Evolutionary conservation across 2,329 filamentous ascomycete genomes (phyloP).

Genomic region (Knoxdaviesia proteae): DNA sequence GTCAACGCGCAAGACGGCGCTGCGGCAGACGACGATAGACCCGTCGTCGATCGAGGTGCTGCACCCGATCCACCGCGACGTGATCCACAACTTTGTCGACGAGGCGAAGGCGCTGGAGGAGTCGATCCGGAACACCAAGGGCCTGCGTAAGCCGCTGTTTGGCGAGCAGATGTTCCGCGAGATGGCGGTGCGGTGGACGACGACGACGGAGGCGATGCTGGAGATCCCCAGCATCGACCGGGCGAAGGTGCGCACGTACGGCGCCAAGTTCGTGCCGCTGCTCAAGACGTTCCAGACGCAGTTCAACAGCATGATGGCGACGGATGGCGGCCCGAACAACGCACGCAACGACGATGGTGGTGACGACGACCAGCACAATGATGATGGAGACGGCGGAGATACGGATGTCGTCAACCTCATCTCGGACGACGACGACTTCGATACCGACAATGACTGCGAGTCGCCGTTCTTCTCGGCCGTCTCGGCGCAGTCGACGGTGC

Average conservation of each 20-base stretch:
- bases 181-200: conserved; percentile 53
- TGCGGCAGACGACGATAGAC: conserved; percentile 37
- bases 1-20: conserved; percentile 8
- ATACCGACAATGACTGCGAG: conserved; percentile 15
- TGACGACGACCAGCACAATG: conserved; percentile 8
- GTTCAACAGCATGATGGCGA: conserved; percentile 30
- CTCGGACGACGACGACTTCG: conserved; percentile 19
- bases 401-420: conserved; percentile 33
- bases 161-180: conserved; percentile 47
- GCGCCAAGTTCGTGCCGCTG: conserved; percentile 37
- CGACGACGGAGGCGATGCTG: conserved; percentile 37
- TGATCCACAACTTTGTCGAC: conserved; percentile 44
- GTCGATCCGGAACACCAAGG: conserved; percentile 36
- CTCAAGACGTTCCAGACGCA: conserved; percentile 25
- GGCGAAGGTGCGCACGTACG: conserved; percentile 41
- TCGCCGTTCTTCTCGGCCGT: conserved; percentile 25
- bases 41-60: conserved; percentile 33
- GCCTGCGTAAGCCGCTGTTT: conserved; percentile 39
- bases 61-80: conserved; percentile 36
- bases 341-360: conserved; percentile 3
- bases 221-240: conserved; percentile 40
- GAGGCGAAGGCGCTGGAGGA: conserved; percentile 40
- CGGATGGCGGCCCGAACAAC: conserved; percentile 4
- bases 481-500: neutral
- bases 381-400: conserved; percentile 7